Base-by-base conservation (phyloP, 2,329 filamentous ascomycete species). In the Paradendryphiella salina region DNA sequence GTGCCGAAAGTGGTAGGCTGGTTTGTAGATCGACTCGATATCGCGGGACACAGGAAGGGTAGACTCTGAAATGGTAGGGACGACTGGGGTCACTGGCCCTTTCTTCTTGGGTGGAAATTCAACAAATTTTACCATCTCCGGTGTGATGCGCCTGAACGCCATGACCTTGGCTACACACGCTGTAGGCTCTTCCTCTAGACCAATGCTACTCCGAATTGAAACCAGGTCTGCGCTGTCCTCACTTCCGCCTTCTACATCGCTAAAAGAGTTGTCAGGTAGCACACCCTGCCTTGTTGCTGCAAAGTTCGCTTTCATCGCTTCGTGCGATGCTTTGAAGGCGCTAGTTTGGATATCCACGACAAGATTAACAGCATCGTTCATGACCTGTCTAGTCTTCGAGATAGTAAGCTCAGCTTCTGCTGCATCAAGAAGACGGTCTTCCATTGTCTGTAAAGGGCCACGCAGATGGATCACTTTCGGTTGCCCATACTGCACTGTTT, bases 341-440 rank as follows among this genome's bases (percentile, higher is more conserved):
- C 40, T 18, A 18, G 52, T 26, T 9, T 54, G 29, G 7, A 39
- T 29, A 21, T 68, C 60, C 21, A 60, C 34, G 6, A 37, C 23
- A 15, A 44, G 32, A 39, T 43, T 61, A 6, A 52, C 41, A 13
- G 33, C 45, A 18, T 65, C 51, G 2, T 52, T 15, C 11, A 40
- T 32, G 14, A 46, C 23, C 13, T 43, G 17, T 14, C 20, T 37
- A 5, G 23, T 15, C 15, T 11, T 54, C 8, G 33, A 29, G 26
- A 35, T 10, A 2, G 56, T 32, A 10, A 64, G 44, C 1, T 45
- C 21, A 5, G 54, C 35, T 26, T 64, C 60, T 10, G 52, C 38
- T 3, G 42, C 53, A 45, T 66, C 59, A 11, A 69, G 60, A 28
- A 63, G 60, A n/a, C 37, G 50, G 35, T 60, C 44, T 47, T 69